Evolutionary conservation across 2,329 filamentous ascomycete species (phyloP).

Genomic region (Aspergillus sp.): DNA sequence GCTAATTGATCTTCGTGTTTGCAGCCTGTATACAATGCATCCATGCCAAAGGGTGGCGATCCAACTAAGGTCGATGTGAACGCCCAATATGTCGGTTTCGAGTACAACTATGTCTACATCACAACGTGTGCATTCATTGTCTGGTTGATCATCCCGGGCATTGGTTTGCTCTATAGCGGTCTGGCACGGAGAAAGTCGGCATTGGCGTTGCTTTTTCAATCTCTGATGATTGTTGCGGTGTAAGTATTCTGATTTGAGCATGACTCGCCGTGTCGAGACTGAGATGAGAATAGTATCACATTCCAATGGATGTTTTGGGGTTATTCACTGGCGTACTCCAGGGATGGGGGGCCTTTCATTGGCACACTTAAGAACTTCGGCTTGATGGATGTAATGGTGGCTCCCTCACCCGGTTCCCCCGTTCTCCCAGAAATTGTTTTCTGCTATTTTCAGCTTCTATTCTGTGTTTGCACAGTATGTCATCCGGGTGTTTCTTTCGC

Average conservation of each 20-base stretch:
- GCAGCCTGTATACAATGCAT: constrained; percentile 31
- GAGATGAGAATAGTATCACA: constrained; percentile 23
- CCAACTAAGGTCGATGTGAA: constrained; percentile 52
- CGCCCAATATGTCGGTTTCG: constrained; percentile 53
- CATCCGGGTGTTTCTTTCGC: too few species aligned
- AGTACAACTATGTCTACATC: constrained; percentile 59
- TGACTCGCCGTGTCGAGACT: not conserved
- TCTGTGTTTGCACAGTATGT: constrained; percentile 45
- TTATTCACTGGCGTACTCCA: constrained; percentile 59
- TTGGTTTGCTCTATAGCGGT: constrained; percentile 62
- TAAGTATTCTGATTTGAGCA: constrained; percentile 15
- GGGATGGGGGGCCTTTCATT: constrained; percentile 58
- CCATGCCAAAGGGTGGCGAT: constrained; percentile 51
- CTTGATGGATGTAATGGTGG: constrained; percentile 55
- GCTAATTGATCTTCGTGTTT: too few species aligned
- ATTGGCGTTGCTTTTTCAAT: constrained; percentile 59
- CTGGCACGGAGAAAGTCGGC: constrained; percentile 60
- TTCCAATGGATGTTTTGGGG: constrained; percentile 62
- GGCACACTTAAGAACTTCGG: constrained; percentile 60
- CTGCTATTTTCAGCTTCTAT: constrained; percentile 62
- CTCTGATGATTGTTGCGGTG: constrained; percentile 54
- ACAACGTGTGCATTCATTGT: constrained; percentile 56
- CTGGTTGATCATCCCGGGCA: constrained; percentile 63
- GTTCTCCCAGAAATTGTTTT: constrained; percentile 62
- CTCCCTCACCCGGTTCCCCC: constrained; percentile 54